Base-by-base conservation (phyloP, 805 yeast genomes). In the Wickerhamomyces rabaulensis region DNA sequence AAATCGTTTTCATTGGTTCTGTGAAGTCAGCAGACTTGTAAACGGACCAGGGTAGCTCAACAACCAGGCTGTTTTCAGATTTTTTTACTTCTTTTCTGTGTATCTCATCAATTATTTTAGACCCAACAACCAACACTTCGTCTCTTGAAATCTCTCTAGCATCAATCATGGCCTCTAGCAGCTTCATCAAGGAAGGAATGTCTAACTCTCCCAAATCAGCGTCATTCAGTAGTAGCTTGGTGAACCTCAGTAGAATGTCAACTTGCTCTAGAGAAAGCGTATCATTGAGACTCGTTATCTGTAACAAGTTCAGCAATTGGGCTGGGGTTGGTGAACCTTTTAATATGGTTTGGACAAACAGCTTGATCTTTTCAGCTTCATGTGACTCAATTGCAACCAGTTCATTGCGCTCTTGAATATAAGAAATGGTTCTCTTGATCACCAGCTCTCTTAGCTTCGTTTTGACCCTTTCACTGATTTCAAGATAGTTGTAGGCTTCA, bases 31-130 rank as follows among this genome's bases (percentile, higher is more conserved):
- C 39, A 19, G 26, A 23, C 12, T 33, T 41, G 39, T 43, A 47
- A 25, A 44, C 45, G 20, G 44, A 42, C 50, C 50, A 47, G 20
- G 44, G 44, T 4, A 44, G 20, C 17, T 33, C 36, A 33, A 33
- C 36, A 3, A 16, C 20, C 17, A 17, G 20, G 8, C 19, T 16
- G n/a, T 27, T 27, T n/a, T 33, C 36, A 8, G 20, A 16, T 33
- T 10, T 5, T n/a, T 4, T 12, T 2, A 8, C 40, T 8, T 13
- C 6, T 9, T 31, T 22, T 9, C 19, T 6, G 12, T 9, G 15
- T n/a, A 27, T 21, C 6, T 4, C 13, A 8, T 43, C 38, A 25
- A 45, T 31, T 9, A 39, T 6, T 8, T 13, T 17, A 12, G 39
- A 41, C 3, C 41, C 43, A 16, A 37, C 42, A 17, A 43, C 17